These are phyloP conservation scores for Penicillium aurantiogriseum DNA, from an alignment of 2,329 filamentous ascomycete species.

Conservation along the genomic window DNA sequence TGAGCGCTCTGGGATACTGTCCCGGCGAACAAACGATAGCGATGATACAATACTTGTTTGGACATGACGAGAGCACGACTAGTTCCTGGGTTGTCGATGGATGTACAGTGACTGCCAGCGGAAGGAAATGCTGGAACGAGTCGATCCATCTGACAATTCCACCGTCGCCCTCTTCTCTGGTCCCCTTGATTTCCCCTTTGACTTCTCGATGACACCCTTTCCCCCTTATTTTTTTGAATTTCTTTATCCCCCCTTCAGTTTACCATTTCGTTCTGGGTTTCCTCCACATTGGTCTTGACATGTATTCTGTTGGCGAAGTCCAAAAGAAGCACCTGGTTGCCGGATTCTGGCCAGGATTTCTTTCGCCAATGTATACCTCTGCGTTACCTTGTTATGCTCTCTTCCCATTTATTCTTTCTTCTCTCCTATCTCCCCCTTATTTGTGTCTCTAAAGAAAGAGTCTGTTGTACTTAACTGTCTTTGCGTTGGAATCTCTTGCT, in stretches of 20 bases:
- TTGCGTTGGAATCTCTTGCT: slow-evolving; percentile 16
- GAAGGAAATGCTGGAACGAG: slow-evolving; percentile 4
- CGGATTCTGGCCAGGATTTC: slow-evolving; percentile 23
- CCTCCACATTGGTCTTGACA: slow-evolving; percentile 31
- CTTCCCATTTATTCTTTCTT: slow-evolving; percentile 11
- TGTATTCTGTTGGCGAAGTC: slow-evolving; percentile 23
- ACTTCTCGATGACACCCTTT: slow-evolving; percentile 24
- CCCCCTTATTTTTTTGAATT: slow-evolving; percentile 32
- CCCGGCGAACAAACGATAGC: slow-evolving; percentile 28
- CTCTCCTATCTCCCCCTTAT: slow-evolving; percentile 9
- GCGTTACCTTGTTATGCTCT: slow-evolving; percentile 20
- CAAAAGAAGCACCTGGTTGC: slow-evolving; percentile 18
- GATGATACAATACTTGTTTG: slow-evolving; percentile 26
- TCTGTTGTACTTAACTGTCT: slow-evolving; percentile 27
- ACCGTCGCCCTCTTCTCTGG: slow-evolving; percentile 10
- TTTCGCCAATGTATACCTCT: slow-evolving; percentile 15
- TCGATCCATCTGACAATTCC: slow-evolving; percentile 7
- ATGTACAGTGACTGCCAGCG: slow-evolving; percentile 13
- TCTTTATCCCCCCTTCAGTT: slow-evolving; percentile 25
- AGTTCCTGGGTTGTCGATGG: slow-evolving; percentile 10
- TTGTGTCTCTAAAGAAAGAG: slow-evolving; percentile 23
- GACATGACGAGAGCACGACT: slow-evolving; percentile 22
- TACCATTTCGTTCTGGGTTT: slow-evolving; percentile 35
- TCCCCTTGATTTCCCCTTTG: slow-evolving; percentile 14
- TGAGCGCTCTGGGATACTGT: slow-evolving; percentile 16